A percentile compares a stretch with the other conserved stretches of the same genome.
Conservation (phyloP, 768 basidiomycete species). For the Pulveroboletus ravenelii region DNA sequence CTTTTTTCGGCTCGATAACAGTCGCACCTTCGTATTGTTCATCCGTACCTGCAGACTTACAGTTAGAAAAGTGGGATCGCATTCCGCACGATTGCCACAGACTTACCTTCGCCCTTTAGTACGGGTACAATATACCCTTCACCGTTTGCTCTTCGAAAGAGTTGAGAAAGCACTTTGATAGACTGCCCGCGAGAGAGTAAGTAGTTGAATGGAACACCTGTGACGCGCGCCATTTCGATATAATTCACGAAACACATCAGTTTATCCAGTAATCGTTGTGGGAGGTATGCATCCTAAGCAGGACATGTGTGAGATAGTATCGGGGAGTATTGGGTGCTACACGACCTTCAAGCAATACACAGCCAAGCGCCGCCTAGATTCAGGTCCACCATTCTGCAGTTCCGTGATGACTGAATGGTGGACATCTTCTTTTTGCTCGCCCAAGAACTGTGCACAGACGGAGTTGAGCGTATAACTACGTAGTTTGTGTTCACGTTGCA, state of each 20-base stretch:
- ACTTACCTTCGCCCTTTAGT: conserved; percentile 74
- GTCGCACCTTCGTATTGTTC: conserved; percentile 99
- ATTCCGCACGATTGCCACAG: background rate
- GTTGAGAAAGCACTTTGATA: conserved; percentile 96
- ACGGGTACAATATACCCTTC: conserved; percentile 89
- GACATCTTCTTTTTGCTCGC: conserved; percentile 99
- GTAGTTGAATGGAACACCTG: conserved; percentile 98
- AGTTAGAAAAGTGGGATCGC: background rate
- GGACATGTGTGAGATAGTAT: background rate
- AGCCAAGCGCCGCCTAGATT: conserved; percentile 86
- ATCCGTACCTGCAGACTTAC: conserved; percentile 59
- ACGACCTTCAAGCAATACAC: conserved; percentile 95
- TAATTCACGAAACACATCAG: conserved; percentile 99
- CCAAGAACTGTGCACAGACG: conserved; percentile 95
- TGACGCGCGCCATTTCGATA: conserved; percentile 98
- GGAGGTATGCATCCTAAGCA: conserved; percentile 90
- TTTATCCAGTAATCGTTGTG: conserved; percentile 93
- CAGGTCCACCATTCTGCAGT: conserved; percentile 92
- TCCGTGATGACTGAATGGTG: conserved; percentile 99
- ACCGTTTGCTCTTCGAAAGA: conserved; percentile 88
- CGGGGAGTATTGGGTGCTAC: background rate
- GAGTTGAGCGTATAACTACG: conserved; percentile 97
- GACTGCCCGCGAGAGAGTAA: conserved; percentile 92
- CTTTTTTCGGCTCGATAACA: conserved; percentile 94
- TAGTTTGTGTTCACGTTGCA: conserved; percentile 98